Evolutionary conservation across 1,284 basidiomycete genomes (phyloP).

Genomic region (Kwoniella shivajii): DNA sequence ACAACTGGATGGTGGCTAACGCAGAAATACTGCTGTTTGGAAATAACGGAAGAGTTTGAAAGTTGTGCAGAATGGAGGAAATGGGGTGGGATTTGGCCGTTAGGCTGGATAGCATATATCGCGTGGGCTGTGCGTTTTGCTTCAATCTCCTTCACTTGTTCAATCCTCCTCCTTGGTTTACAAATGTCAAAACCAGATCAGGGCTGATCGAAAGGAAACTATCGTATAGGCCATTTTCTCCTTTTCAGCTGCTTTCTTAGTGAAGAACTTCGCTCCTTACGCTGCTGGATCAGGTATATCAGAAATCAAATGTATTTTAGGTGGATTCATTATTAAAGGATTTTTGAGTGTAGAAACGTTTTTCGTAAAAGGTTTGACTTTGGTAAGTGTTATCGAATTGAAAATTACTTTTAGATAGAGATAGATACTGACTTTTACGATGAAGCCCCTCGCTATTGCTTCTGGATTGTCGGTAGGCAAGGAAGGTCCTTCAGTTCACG

Average conservation of each 20-base stretch:
- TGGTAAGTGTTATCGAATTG: slow-evolving; percentile 61
- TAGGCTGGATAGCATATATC: slow-evolving; percentile 84
- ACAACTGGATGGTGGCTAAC: slow-evolving; percentile 98
- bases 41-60: slow-evolving; percentile 70
- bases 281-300: slow-evolving; percentile 98
- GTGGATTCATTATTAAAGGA: slow-evolving; percentile 95
- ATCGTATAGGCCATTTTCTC: slow-evolving; percentile 69
- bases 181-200: neutral
- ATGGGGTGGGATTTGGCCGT: slow-evolving; percentile 78
- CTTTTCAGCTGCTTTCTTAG: slow-evolving; percentile 82
- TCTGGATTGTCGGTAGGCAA: slow-evolving; percentile 97
- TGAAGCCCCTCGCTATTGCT: slow-evolving; percentile 93
- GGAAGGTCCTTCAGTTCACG: slow-evolving; percentile 97
- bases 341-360: slow-evolving; percentile 89
- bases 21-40: slow-evolving; percentile 94
- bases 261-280: slow-evolving; percentile 85
- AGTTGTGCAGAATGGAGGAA: slow-evolving; percentile 90
- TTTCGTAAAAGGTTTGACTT: slow-evolving; percentile 83
- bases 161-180: neutral
- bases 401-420: neutral
- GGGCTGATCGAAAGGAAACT: neutral
- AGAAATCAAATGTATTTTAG: slow-evolving; percentile 98
- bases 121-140: slow-evolving; percentile 73
- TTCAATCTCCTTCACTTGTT: too few species aligned
- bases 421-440: slow-evolving; percentile 2